These are phyloP conservation scores for Pseudogymnoascus sp. DNA, from an alignment of 2,329 filamentous ascomycete genomes.

Conservation along the genomic window DNA sequence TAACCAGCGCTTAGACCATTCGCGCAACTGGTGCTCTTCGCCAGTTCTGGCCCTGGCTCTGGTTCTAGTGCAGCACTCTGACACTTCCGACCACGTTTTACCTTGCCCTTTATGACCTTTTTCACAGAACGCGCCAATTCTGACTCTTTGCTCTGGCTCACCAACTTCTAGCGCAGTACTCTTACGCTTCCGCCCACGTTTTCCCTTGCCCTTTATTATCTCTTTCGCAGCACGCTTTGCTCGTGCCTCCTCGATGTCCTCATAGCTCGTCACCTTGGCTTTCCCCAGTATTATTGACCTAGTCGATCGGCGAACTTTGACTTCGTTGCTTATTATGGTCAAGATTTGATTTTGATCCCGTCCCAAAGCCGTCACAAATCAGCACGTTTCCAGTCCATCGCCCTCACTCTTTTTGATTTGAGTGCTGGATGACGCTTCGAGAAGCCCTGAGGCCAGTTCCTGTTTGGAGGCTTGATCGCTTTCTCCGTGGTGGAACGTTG, in stretches of 20 bases:
- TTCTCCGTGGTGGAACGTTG: too few relatives aligned
- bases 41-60: conserved; percentile 19
- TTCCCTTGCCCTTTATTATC: conserved; percentile 13
- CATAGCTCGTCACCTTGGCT: conserved; percentile 28
- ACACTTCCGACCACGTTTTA: too few relatives aligned
- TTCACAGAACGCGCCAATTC: too few relatives aligned
- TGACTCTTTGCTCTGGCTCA: conserved; percentile 11
- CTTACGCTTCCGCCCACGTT: conserved; percentile 18
- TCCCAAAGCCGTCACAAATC: too few relatives aligned
- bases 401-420: too few relatives aligned
- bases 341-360: neutral
- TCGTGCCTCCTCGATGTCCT: conserved; percentile 23
- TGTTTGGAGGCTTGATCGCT: too few relatives aligned
- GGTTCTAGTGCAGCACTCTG: too few relatives aligned
- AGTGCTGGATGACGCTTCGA: too few relatives aligned
- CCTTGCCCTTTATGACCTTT: too few relatives aligned
- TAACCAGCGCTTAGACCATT: conserved; percentile 7
- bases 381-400: too few relatives aligned
- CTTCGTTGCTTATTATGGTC: conserved; percentile 19
- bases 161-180: conserved; percentile 6
- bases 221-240: conserved; percentile 17
- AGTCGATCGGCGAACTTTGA: conserved; percentile 17
- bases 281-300: conserved; percentile 15
- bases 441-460: too few relatives aligned
- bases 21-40: conserved; percentile 10